phyloP scores from a whole-genome alignment of 2,329 filamentous ascomycete species.

The Zelopaecilomyces penicillatus region DNA sequence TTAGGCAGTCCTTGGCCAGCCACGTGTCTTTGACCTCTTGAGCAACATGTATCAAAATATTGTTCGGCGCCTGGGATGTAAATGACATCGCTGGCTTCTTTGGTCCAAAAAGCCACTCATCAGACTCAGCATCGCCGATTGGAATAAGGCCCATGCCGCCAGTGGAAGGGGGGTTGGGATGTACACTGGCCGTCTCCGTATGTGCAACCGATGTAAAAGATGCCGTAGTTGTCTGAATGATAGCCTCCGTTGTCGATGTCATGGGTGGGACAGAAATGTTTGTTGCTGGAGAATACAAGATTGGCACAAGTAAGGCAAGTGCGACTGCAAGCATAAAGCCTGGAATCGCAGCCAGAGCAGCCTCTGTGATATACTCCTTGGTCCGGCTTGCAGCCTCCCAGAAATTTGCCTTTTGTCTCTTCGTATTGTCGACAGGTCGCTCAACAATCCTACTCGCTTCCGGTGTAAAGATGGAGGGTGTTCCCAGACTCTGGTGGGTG shows the following conservation, averaged over 20 bases:
- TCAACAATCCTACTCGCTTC: slow-evolving; percentile 24
- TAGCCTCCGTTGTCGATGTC: slow-evolving; percentile 10
- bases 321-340: slow-evolving; percentile 16
- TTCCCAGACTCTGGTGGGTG: slow-evolving; percentile 39
- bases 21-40: slow-evolving; percentile 41
- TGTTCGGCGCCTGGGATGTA: slow-evolving; percentile 31
- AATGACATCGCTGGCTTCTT: slow-evolving; percentile 25
- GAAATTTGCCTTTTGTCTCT: slow-evolving; percentile 3
- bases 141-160: slow-evolving; percentile 21
- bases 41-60: slow-evolving; percentile 48
- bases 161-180: slow-evolving; percentile 7
- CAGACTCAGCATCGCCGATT: slow-evolving; percentile 18
- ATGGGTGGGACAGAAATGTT: background rate
- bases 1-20: slow-evolving; percentile 48
- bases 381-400: slow-evolving; percentile 8
- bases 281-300: slow-evolving; percentile 20
- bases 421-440: slow-evolving; percentile 7
- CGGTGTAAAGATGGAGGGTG: slow-evolving; percentile 32
- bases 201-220: slow-evolving; percentile 10
- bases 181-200: slow-evolving; percentile 8
- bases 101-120: slow-evolving; percentile 27
- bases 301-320: slow-evolving; percentile 16
- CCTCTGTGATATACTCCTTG: slow-evolving; percentile 12
- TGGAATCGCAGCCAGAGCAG: slow-evolving; percentile 15
- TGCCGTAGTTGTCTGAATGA: slow-evolving; percentile 15